Evolutionary conservation across 2,329 filamentous ascomycete species (phyloP), one percentile per base, ranked within the genome.

Genomic region (Fusarium sp.): DNA sequence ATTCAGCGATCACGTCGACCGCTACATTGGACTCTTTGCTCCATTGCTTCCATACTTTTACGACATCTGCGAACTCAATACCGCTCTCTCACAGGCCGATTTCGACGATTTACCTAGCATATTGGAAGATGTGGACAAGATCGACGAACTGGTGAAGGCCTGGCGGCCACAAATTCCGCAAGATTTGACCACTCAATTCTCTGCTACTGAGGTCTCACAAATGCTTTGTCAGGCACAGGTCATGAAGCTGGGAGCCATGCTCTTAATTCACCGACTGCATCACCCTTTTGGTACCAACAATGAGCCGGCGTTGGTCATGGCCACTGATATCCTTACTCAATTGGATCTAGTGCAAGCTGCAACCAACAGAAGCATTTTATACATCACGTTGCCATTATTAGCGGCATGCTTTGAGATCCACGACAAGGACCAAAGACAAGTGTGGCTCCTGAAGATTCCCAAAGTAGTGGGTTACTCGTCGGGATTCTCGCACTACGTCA

Each of bases 141-240:
- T 76, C 3, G 69, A 74, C 38, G 24, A 22, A 11, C 11, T 28
- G 1, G 45, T 75, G 14, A 49, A 57, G 7, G 49, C 44, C 1
- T 76, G 75, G 75, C 62, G 67, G 21, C 75, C 75, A 2, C 28
- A 53, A 5, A 61, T 73, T 14, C 73, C 73, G 4, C 44, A 60
- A 8, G 68, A 57, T 40, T 75, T 76, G 44, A 59, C 46, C 9
- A 57, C 26, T 1, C 40, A 43, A 6, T 76, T 69, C 19, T 67
- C 66, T 6, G 43, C 71, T 1, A 44, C 50, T 11, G 76, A 77
- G 28, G 62, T 76, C 3, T 60, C 72, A 0, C 75, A 75, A 46
- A 76, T 78, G 75, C 59, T 76, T 42, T 75, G 73, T 14, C 76
- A 78, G 26, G 71, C 67, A 3, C 70, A 73, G 19, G 70, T 73